phyloP scores from a whole-genome alignment of 1,139 yeast genomes.

The Trichomonascaceae sp. region DNA sequence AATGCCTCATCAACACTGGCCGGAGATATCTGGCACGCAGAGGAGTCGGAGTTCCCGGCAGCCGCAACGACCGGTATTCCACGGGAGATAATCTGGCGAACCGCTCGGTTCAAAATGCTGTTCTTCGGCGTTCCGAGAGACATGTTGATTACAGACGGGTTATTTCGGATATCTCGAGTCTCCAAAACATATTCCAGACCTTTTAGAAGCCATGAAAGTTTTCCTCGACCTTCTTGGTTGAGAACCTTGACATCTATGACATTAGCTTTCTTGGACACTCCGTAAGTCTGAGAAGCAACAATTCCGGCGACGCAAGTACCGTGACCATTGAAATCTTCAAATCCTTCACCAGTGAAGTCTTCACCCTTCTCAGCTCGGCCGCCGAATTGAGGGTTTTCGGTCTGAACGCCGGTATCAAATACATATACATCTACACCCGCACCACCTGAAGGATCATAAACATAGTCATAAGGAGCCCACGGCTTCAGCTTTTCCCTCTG shows the following conservation, averaged over 20 bases:
- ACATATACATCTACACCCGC: constrained; percentile 62
- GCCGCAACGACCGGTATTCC: constrained; percentile 82
- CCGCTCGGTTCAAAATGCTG: constrained; percentile 61
- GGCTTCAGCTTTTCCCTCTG: constrained; percentile 38
- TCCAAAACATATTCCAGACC: constrained; percentile 65
- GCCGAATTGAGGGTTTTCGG: constrained; percentile 54
- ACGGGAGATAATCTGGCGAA: constrained; percentile 59
- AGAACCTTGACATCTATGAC: constrained; percentile 70
- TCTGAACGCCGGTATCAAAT: constrained; percentile 64
- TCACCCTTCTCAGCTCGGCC: constrained; percentile 53
- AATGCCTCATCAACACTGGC: constrained; percentile 67
- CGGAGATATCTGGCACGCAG: constrained; percentile 78
- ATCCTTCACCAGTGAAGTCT: constrained; percentile 59
- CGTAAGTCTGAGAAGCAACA: constrained; percentile 70
- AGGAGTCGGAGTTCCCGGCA: constrained; percentile 74
- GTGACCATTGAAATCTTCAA: constrained; percentile 51
- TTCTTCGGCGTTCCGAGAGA: constrained; percentile 72
- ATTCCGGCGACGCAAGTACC: constrained; percentile 70
- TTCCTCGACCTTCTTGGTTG: constrained; percentile 58
- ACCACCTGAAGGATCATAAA: constrained; percentile 41
- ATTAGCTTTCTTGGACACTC: constrained; percentile 66
- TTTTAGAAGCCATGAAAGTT: constrained; percentile 51
- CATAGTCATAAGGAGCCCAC: constrained; percentile 34
- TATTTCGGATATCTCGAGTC: constrained; percentile 28
- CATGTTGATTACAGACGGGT: constrained; percentile 66